Evolutionary conservation across 164 flowering plant genomes (phyloP), one percentile per base, ranked within the genome.

Genomic region (Buxus sempervirens): DNA sequence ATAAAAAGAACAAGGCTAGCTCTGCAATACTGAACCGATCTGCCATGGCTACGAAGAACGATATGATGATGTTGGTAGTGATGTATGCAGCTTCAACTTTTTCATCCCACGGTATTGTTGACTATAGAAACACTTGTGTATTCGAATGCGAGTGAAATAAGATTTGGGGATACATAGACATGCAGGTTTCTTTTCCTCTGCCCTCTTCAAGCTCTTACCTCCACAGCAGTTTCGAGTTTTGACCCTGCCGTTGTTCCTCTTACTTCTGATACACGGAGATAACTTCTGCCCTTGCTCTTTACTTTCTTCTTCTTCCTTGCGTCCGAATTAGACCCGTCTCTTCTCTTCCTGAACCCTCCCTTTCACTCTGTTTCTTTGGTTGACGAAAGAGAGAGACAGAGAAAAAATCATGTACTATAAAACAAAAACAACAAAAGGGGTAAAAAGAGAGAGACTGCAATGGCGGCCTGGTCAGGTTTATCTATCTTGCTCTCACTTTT

Each of bases 281-380:
- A 32, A 7, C 38, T 32, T 3, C 38, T 32, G 38, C 7, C 38
- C 7, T 7, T 7, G 38, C 7, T 32, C 38, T 32, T 32, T 32
- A 32, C 5, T 3, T 32, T 32, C 38, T 32, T 7, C 38, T 10
- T 45, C 51, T 45, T 45, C 51, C 18, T 45, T 1, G 51, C 12
- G 42, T 49, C 28, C 41, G 67, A 56, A 63, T 55, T 45, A 23
- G 16, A 19, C 20, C 68, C 15, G 42, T 45, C 12, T 10, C 1
- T 10, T 10, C 18, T 45, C 51, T 45, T 45, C 38, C 38, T 32
- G 7, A 32, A 32, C 7, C 7, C 14, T 71, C 57, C 58, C 75
- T 62, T 69, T 60, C 65, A 62, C 70, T 55, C 19, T 58, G 49
- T 65, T 70, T 74, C 55, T 66, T 61, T 56, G 19, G 63, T 70